A percentile compares a stretch with the other conserved stretches of the same genome.
Evolutionary conservation across 768 basidiomycete species (phyloP).

Genomic region (Kwoniella dejecticola): DNA sequence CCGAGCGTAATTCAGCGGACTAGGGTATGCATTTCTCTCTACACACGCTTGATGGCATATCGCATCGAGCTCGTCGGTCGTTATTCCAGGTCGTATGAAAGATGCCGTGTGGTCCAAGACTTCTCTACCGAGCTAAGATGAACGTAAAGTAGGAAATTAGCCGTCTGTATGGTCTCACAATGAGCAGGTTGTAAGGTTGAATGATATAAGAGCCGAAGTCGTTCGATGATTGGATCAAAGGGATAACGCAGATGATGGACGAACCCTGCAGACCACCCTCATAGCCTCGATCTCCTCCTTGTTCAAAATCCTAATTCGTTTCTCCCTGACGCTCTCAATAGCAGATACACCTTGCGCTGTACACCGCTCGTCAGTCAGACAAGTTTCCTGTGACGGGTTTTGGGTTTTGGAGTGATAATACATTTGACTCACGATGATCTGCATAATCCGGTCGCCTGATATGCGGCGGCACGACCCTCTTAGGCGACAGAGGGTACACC

Average conservation of each 20-base stretch:
- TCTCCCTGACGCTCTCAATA: constrained; percentile 58
- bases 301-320: constrained; percentile 65
- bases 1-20: constrained; percentile 83
- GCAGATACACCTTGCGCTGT: constrained; percentile 62
- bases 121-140: constrained; percentile 76
- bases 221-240: too few species aligned
- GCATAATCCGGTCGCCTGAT: constrained; percentile 90
- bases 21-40: constrained; percentile 89
- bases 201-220: too few species aligned
- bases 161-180: too few species aligned
- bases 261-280: constrained; percentile 78
- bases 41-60: constrained; percentile 90
- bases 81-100: constrained; percentile 82
- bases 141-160: too few species aligned
- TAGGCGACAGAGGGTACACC: constrained; percentile 81
- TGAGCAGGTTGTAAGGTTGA: too few species aligned
- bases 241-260: too few species aligned
- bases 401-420: too few species aligned
- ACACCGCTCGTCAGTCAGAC: too few species aligned
- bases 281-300: constrained; percentile 83
- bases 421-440: constrained; percentile 65
- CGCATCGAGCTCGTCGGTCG: constrained; percentile 91
- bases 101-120: constrained; percentile 91
- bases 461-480: constrained; percentile 73
- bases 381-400: too few species aligned